Evolutionary conservation across 2,329 filamentous ascomycete species (phyloP), one percentile per base, ranked within the genome.

Genomic region (Akanthomyces muscarius): DNA sequence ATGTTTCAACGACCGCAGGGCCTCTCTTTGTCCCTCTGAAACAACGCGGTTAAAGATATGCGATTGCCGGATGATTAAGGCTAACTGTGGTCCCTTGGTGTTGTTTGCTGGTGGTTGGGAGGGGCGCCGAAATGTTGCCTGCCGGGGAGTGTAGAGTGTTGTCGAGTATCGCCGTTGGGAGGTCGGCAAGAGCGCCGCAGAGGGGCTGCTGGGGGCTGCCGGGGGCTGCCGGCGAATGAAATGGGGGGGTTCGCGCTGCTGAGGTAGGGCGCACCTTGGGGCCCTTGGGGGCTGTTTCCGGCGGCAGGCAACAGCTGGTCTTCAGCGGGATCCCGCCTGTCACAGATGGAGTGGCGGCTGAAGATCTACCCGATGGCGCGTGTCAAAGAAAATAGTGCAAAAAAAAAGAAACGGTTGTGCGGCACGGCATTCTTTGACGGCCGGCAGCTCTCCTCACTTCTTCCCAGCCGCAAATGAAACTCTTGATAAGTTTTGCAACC

Each of bases 51-150:
- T 44, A 56, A 56, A 8, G 25, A 45, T 56, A 18, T 41, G n/a
- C 13, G 53, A 45, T 55, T 30, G 38, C 53, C 53, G 38, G 53
- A 56, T 16, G 16, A 21, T 21, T 25, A 28, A 56, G 53, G 53
- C 53, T 56, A 56, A 56, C 53, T 56, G 53, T 56, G 53, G 53
- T 45, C 44, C 53, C 41, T 44, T 56, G 41, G 41, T 55, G 53
- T 56, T 44, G 38, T 56, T 56, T 56, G 53, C 25, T 45, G 53
- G 25, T n/a, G 53, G 38, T 56, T 56, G 53, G 53, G 53, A 56
- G 53, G 53, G 53, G 53, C 53, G 14, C 41, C 8, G 53, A 56
- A 41, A 45, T 56, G 38, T 56, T 56, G 53, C 53, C 53, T 56
- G 53, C 53, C 53, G 53, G 53, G n/a, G 23, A 5, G 28, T 21